Evolutionary conservation across 2,329 filamentous ascomycete genomes (phyloP).

Genomic region (Microsporum audouinii): DNA sequence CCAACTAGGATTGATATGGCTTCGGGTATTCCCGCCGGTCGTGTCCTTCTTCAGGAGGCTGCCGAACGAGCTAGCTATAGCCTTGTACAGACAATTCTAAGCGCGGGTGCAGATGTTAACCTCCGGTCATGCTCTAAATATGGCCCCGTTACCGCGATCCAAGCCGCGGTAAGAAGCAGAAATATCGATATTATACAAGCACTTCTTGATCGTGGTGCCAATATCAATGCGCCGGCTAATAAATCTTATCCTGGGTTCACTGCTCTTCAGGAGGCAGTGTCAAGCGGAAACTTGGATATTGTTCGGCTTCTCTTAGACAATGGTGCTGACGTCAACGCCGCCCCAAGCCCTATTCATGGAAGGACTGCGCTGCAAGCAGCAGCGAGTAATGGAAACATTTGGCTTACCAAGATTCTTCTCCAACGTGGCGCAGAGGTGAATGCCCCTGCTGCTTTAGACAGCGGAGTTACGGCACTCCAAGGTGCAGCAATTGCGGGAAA

Average conservation of each 20-base stretch:
- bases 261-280: conserved; percentile 15
- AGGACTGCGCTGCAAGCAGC: conserved; percentile 4
- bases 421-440: conserved; percentile 9
- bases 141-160: too few species aligned
- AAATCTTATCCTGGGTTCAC: conserved; percentile 4
- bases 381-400: not conserved
- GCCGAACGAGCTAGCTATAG: too few species aligned
- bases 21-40: too few species aligned
- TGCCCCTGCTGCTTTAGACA: not conserved
- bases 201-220: conserved; percentile 22
- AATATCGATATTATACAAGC: too few species aligned
- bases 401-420: not conserved
- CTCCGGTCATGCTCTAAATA: too few species aligned
- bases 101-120: too few species aligned
- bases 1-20: too few species aligned
- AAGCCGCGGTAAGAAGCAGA: too few species aligned
- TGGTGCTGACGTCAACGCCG: conserved; percentile 6
- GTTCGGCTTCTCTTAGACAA: conserved; percentile 8
- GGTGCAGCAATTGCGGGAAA: not conserved
- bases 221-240: conserved; percentile 22
- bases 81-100: too few species aligned
- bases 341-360: not conserved
- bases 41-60: too few species aligned
- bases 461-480: conserved; percentile 7
- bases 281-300: conserved; percentile 13